Base-by-base conservation (phyloP, 176 grass and related monocot species). In the Oryza meridionalis region DNA sequence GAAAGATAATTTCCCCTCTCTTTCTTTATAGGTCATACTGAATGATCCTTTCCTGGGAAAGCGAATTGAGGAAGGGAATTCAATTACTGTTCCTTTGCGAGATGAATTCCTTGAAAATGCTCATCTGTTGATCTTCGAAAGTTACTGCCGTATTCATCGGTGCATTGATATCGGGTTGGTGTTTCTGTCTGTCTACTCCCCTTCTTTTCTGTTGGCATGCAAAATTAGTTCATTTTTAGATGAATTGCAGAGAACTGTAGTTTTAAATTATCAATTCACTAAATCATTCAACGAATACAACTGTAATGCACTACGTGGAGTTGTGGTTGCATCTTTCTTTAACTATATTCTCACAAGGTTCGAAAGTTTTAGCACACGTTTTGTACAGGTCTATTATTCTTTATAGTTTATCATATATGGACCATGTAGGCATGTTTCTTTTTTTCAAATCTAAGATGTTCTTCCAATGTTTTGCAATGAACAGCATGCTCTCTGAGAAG, bases 141-240 rank as follows among this genome's bases (percentile, higher is more conserved):
- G 33, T 35, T 35, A 35, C 33, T 35, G 33, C 33, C 33, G 33
- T 53, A 93, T 98, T 14, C 96, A 95, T 88, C 83, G 83, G 27
- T 95, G 93, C 89, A 93, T 95, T 4, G 84, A 98, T 67, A 95
- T 98, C 14, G 77, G 91, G 95, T 98, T 24, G 64, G 70, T 19
- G 13, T 81, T 51, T 77, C 46, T 45, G 26, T 31, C 11, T 71
- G 0, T 70, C 2, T 43, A 32, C 7, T 14, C 4, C 26, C 1
- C 40, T 40, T n/a, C n/a, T 76, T 61, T 64, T 63, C 9, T 6
- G 73, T 10, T 37, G 7, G 3, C 1, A 9, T 9, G 27, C 3
- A 16, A 13, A 31, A 10, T 65, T 84, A 35, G 6, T 38, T 38
- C 21, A 69, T 3, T 3, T 59, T 3, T 59, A 21, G 58, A 19